Evolutionary conservation across 495 filamentous ascomycete species (phyloP).

Genomic region (Penicillium riverlandense): DNA sequence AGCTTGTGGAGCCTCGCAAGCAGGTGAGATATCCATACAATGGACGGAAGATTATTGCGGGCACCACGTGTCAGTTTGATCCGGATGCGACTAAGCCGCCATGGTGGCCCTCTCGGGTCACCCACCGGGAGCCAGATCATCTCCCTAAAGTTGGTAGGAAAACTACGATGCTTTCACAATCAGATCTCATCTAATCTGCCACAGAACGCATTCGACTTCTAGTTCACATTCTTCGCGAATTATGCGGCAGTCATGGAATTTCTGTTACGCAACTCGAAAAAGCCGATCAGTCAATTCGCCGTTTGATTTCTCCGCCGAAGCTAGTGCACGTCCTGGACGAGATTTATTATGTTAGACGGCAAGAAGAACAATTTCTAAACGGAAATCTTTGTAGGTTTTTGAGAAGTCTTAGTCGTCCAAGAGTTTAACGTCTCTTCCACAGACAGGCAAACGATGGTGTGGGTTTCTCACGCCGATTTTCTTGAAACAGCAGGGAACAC

Average conservation of each 20-base stretch:
- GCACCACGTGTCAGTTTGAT: conserved; percentile 25
- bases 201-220: conserved; percentile 55
- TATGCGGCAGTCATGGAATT: conserved; percentile 30
- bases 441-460: conserved; percentile 18
- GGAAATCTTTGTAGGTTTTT: conserved; percentile 43
- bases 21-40: conserved; percentile 78
- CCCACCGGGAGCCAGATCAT: conserved; percentile 76
- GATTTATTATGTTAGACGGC: conserved; percentile 55
- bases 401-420: not conserved
- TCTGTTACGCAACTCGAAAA: conserved; percentile 28
- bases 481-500: conserved; percentile 12
- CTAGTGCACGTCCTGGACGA: conserved; percentile 48
- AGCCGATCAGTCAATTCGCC: conserved; percentile 36
- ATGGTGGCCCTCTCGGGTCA: conserved; percentile 69
- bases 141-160: conserved; percentile 58
- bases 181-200: not conserved
- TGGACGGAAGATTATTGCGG: conserved; percentile 36
- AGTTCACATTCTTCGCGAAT: conserved; percentile 49
- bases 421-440: not conserved
- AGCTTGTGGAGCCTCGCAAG: conserved; percentile 75
- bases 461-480: conserved; percentile 26
- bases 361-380: conserved; percentile 52
- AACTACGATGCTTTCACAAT: not conserved
- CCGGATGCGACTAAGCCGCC: conserved; percentile 47
- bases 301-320: conserved; percentile 29